These are phyloP conservation scores for Moringa oleifera DNA, from an alignment of 345 rosid genomes.

Conservation along the genomic window DNA sequence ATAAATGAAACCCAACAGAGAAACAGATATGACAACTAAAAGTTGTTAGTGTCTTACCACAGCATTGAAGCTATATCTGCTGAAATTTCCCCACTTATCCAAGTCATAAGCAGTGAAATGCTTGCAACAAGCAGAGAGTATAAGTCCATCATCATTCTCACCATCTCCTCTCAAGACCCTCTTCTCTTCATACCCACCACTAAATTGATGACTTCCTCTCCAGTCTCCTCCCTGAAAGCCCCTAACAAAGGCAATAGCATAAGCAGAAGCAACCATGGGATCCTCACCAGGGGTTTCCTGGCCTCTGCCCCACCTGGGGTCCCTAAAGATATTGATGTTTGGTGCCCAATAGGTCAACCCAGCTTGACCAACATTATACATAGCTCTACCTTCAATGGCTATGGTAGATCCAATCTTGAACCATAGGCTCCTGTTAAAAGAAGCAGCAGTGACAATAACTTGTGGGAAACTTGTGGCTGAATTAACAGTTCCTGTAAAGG, in stretches of 20 bases:
- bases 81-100: constrained; percentile 75
- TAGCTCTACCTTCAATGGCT: constrained; percentile 73
- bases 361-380: constrained; percentile 81
- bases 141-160: constrained; percentile 40
- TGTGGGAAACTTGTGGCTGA: constrained; percentile 87
- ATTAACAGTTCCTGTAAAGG: constrained; percentile 58
- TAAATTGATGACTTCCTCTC: constrained; percentile 14
- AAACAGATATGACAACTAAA: background rate
- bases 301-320: constrained; percentile 98
- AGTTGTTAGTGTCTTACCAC: constrained; percentile 37
- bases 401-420: constrained; percentile 59
- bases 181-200: constrained; percentile 20
- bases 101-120: constrained; percentile 90
- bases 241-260: constrained; percentile 60
- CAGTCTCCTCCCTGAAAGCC: constrained; percentile 58
- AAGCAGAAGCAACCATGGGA: constrained; percentile 72
- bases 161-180: constrained; percentile 28
- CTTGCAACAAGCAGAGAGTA: constrained; percentile 96
- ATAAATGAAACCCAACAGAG: background rate
- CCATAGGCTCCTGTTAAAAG: constrained; percentile 84
- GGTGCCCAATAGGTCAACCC: constrained; percentile 97
- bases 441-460: constrained; percentile 59
- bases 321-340: constrained; percentile 74
- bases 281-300: constrained; percentile 98
- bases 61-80: constrained; percentile 82